These are phyloP conservation scores for Russula compacta DNA, from an alignment of 768 basidiomycete species.

Conservation along the genomic window DNA sequence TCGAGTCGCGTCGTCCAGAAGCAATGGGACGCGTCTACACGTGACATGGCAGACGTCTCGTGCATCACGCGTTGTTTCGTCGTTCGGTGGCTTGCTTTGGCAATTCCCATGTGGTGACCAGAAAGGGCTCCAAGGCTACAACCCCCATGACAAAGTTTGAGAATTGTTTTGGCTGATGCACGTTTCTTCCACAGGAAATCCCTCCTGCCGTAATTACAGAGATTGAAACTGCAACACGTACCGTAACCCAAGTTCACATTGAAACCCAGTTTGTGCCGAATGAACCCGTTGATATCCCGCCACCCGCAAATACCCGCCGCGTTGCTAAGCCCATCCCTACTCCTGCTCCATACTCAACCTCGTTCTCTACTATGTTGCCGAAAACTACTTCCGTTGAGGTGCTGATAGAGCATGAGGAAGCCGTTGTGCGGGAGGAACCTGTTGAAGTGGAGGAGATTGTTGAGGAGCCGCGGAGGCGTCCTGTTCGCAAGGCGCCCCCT, in stretches of 20 bases:
- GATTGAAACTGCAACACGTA: conserved; percentile 44
- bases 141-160: conserved; percentile 19
- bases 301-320: conserved; percentile 70
- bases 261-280: conserved; percentile 27
- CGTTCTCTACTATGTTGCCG: conserved; percentile 49
- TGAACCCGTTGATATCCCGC: conserved; percentile 54
- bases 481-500: conserved; percentile 36
- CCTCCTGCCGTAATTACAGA: conserved; percentile 39
- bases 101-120: not conserved
- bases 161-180: conserved; percentile 19
- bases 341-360: conserved; percentile 52
- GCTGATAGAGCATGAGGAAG: conserved; percentile 48
- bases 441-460: conserved; percentile 32
- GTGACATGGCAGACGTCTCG: conserved; percentile 15
- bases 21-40: conserved; percentile 21
- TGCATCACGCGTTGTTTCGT: conserved; percentile 29
- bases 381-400: conserved; percentile 65
- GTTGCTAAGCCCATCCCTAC: conserved; percentile 66
- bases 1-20: conserved; percentile 23
- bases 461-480: conserved; percentile 34
- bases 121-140: conserved; percentile 18
- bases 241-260: conserved; percentile 37
- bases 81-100: conserved; percentile 1
- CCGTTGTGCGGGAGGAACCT: conserved; percentile 26
- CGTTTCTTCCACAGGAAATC: conserved; percentile 31